Percentiles rank a stretch among this genome's conserved stretches.
Conservation (phyloP, 805 yeast genomes). For the Starmerella vaccinii region DNA sequence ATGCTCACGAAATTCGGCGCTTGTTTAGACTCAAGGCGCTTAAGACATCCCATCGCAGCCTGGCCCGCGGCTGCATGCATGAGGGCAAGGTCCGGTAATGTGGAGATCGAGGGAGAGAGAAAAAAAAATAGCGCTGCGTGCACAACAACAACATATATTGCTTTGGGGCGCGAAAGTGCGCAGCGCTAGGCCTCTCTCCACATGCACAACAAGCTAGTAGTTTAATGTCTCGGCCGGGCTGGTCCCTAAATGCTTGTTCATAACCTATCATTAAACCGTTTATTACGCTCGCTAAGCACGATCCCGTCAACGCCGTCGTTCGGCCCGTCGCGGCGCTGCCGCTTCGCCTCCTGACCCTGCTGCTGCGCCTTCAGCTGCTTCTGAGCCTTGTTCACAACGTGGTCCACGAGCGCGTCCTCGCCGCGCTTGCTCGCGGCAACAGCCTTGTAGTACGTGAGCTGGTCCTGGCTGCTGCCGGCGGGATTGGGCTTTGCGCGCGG, state of each 20-base stretch:
- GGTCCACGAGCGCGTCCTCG: slow-evolving; percentile 14
- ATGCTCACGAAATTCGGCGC: no score
- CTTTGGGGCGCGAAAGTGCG: background rate
- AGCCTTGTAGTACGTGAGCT: slow-evolving; percentile 10
- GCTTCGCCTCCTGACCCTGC: background rate
- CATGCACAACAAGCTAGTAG: no score
- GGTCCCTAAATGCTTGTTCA: no score
- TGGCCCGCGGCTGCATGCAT: background rate
- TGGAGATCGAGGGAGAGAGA: background rate
- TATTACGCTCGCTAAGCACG: background rate
- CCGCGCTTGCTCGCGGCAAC: slow-evolving; percentile 10
- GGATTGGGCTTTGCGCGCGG: background rate
- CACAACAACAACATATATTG: no score
- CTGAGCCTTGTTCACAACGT: slow-evolving; percentile 1
- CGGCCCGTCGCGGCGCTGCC: background rate
- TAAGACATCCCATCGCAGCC: background rate
- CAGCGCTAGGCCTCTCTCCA: no score
- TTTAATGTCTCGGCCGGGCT: no score
- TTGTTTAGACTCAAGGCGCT: background rate
- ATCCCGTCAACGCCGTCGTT: slow-evolving; percentile 3
- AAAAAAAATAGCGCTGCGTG: background rate
- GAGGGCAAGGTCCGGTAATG: background rate
- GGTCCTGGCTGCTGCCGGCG: background rate
- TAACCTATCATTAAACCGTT: background rate
- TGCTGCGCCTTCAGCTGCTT: slow-evolving; percentile 5